Base-by-base conservation (phyloP, 2,329 filamentous ascomycete species). In the Phaeomoniella chlamydospora region DNA sequence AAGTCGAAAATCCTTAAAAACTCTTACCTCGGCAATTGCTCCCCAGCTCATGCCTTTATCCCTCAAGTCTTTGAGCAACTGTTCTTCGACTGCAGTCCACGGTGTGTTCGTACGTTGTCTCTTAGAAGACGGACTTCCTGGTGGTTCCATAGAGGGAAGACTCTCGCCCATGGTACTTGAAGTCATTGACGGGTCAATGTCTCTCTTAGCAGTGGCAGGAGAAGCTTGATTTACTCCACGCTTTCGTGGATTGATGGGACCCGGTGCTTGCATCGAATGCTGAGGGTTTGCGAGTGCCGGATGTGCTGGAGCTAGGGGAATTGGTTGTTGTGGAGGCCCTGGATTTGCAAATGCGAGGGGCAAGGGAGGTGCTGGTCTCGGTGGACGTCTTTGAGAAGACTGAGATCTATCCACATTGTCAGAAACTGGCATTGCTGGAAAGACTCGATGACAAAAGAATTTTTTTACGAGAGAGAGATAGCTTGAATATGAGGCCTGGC, bases 101-200 rank as follows among this genome's bases (percentile, higher is more conserved):
- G 90, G 90, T 2, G 90, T 98, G 55, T 98, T 98, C n/a, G 90
- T 96, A 41, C 90, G 72, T 50, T 85, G 90, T 65, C 94, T 94
- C 66, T 96, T 98, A 33, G 60, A 9, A n/a, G 22, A 6, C 22
- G 22, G 22, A 9, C 9, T 26, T 6, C 22, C 22, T n/a, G 6
- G 9, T 6, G 22, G n/a, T 26, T 9, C n/a, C 6, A 9, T 26
- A 6, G 22, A 26, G n/a, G n/a, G n/a, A n/a, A n/a, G n/a, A 6
- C 9, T 26, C n/a, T 26, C 22, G n/a, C 9, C 22, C 22, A 26
- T 26, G 22, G 22, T n/a, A 26, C n/a, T 9, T n/a, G 22, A 9
- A 6, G 6, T 6, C 6, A n/a, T 9, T 26, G n/a, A 9, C 22
- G 22, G 22, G n/a, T 26, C 9, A n/a, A 26, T 26, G n/a, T n/a